Conservation (phyloP, 345 rosid species). For the Acer negundo region DNA sequence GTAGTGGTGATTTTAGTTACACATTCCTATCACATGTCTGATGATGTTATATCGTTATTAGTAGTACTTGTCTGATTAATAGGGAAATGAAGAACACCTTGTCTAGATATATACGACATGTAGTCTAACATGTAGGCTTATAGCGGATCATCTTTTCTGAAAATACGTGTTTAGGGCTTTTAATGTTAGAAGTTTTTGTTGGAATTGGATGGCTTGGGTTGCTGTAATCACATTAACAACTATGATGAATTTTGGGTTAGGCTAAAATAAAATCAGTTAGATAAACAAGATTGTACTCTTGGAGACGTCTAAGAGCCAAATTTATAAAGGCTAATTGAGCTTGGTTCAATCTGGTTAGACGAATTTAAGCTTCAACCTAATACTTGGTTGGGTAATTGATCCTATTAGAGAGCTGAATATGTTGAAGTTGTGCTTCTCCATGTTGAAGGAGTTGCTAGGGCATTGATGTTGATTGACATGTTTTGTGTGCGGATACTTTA, state of each 20-base stretch:
- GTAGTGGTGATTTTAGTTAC: neutral
- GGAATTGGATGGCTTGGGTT: neutral
- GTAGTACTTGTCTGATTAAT: neutral
- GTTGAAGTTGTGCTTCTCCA: conserved; percentile 8
- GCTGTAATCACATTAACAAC: neutral
- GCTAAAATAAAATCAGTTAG: neutral
- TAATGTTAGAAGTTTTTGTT: neutral
- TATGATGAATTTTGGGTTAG: neutral
- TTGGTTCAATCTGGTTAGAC: conserved; percentile 1
- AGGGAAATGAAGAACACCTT: neutral
- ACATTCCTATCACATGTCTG: neutral
- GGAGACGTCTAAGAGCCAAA: neutral
- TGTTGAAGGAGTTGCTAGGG: neutral
- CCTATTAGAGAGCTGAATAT: neutral
- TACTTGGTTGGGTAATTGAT: neutral
- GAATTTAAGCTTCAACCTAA: neutral
- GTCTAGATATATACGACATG: too few species aligned
- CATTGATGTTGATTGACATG: neutral
- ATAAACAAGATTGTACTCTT: neutral
- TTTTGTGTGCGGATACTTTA: conserved; percentile 4
- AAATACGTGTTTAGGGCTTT: neutral
- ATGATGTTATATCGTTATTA: neutral
- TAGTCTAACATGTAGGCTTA: too few species aligned
- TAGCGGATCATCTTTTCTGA: neutral
- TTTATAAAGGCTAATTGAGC: conserved; percentile 7